A percentile compares a stretch with the other conserved stretches of the same genome.
Conservation (phyloP, 208 protist species). For the Acanthamoeba divionensis region DNA sequence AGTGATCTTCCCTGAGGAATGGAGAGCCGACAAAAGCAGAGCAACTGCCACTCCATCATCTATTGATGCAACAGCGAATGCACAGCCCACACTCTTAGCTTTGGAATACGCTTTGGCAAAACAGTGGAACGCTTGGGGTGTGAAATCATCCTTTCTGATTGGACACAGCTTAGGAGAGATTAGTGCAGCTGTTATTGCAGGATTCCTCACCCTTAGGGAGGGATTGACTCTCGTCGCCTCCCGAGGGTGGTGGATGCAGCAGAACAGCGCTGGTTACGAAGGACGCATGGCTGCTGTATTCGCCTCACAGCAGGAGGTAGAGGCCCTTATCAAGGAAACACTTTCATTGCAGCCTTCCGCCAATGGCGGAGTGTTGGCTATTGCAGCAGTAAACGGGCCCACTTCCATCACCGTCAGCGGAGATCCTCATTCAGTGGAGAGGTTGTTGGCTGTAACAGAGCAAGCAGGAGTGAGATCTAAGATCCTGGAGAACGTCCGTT, state of each 20-base stretch:
- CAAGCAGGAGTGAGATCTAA: background rate
- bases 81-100: slow-evolving; percentile 67
- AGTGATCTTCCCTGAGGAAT: background rate
- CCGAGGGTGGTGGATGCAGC: slow-evolving; percentile 19
- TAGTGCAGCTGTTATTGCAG: slow-evolving; percentile 51
- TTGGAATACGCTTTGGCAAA: slow-evolving; percentile 63
- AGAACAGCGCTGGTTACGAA: background rate
- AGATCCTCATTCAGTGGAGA: background rate
- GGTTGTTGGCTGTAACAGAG: background rate
- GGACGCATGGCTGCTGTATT: slow-evolving; percentile 24
- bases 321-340: background rate
- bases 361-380: background rate
- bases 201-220: slow-evolving; percentile 64
- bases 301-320: background rate
- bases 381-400: slow-evolving; percentile 6
- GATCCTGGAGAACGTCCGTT: background rate
- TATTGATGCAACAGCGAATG: background rate
- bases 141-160: slow-evolving; percentile 59
- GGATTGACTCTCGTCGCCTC: slow-evolving; percentile 56
- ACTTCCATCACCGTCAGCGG: background rate
- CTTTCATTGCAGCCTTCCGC: too few species aligned
- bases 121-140: slow-evolving; percentile 40
- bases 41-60: background rate
- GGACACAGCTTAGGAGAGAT: slow-evolving; percentile 74
- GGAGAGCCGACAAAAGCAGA: background rate